phyloP scores from a whole-genome alignment of 257 asterid genomes.

The Solanum verrucosum region DNA sequence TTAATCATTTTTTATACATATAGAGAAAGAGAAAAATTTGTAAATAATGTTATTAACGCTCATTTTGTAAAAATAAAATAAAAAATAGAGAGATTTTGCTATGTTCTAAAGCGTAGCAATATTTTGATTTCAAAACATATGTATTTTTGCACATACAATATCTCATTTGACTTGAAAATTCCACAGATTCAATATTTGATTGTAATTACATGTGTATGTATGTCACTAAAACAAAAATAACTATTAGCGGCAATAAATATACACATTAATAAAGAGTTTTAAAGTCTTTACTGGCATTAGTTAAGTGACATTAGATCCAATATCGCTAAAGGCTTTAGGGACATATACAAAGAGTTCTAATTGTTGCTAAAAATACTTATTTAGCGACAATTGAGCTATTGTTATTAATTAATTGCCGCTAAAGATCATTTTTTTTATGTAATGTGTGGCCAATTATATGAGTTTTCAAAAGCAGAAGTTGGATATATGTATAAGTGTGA shows the following conservation, averaged over 20 bases:
- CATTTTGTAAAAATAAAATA: neutral
- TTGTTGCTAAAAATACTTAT: no score
- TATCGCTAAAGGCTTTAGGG: no score
- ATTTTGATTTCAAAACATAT: neutral
- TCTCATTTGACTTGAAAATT: neutral
- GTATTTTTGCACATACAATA: neutral
- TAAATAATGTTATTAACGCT: neutral
- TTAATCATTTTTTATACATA: no score
- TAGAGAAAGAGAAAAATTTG: neutral
- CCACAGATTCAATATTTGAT: neutral
- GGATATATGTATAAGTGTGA: neutral
- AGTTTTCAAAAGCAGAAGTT: neutral
- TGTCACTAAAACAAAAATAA: no score
- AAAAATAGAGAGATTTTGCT: neutral
- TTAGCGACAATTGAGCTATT: no score
- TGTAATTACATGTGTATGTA: neutral
- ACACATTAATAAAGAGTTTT: no score
- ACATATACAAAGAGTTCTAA: no score
- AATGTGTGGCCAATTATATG: neutral
- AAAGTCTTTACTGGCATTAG: no score
- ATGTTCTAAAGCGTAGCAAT: neutral
- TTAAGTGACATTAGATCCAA: no score
- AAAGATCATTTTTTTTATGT: no score
- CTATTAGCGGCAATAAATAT: no score
- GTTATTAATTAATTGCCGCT: no score